phyloP scores from a whole-genome alignment of 163 green algal genomes.

The Volvox carteri region DNA sequence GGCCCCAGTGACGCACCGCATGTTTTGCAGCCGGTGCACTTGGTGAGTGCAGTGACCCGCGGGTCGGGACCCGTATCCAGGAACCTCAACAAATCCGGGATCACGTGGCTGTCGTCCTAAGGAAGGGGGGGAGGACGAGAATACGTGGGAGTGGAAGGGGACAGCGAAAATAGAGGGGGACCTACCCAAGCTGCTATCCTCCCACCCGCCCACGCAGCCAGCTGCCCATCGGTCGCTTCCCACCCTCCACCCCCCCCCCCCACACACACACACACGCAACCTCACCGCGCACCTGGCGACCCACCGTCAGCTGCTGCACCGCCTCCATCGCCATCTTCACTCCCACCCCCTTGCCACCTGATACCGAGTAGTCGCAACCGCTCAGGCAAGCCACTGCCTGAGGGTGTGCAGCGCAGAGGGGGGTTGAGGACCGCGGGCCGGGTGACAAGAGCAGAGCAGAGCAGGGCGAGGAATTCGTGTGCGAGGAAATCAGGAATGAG shows the following conservation, averaged over 20 bases:
- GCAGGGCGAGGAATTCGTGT: no score
- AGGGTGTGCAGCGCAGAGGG: not conserved
- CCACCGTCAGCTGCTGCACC: constrained; percentile 31
- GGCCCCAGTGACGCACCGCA: constrained; percentile 19
- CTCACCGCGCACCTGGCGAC: constrained; percentile 1
- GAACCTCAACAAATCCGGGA: constrained; percentile 18
- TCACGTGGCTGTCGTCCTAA: constrained; percentile 41
- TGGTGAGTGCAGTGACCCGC: constrained; percentile 5
- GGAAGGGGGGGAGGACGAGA: not conserved
- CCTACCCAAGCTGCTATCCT: not conserved
- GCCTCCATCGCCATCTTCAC: constrained; percentile 35
- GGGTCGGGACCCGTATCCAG: constrained; percentile 43
- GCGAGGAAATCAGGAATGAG: no score
- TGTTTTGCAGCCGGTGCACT: constrained; percentile 54
- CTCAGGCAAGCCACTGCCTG: constrained; percentile 77
- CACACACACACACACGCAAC: not conserved
- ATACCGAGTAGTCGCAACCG: constrained; percentile 74
- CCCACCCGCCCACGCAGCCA: not conserved
- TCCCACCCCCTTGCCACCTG: constrained; percentile 34
- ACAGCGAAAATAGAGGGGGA: not conserved
- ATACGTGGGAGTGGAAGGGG: not conserved
- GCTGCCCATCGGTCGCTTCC: not conserved
- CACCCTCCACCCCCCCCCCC: not conserved
- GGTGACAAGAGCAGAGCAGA: no score
- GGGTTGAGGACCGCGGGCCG: no score